These are phyloP conservation scores for Juncus inflexus DNA, from an alignment of 176 grass and related monocot species.

Conservation along the genomic window DNA sequence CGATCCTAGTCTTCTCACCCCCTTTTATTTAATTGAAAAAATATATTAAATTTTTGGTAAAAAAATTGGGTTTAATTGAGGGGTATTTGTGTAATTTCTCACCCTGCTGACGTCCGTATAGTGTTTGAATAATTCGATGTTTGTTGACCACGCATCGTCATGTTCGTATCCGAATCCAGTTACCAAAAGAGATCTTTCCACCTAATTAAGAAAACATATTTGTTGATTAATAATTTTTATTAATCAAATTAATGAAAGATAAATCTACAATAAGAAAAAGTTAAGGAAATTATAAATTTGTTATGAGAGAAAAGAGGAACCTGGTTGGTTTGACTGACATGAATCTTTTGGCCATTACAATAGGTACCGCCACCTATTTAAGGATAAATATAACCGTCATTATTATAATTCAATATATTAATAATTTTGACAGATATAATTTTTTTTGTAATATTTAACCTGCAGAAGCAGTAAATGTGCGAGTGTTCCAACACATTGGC, in stretches of 20 bases:
- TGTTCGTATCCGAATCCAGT: conserved; percentile 98
- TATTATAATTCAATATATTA: no score
- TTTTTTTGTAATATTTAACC: conserved; percentile 35
- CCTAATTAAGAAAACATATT: conserved; percentile 28
- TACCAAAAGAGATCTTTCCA: conserved; percentile 95
- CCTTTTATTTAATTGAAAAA: conserved; percentile 31
- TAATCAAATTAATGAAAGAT: conserved; percentile 10
- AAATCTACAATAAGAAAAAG: neutral
- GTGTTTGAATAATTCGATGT: conserved; percentile 93
- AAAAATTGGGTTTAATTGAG: neutral
- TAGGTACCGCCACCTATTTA: conserved; percentile 71
- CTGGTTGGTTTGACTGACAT: conserved; percentile 86
- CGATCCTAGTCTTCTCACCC: conserved; percentile 88
- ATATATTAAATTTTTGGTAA: neutral
- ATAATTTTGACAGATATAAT: no score
- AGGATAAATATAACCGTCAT: no score
- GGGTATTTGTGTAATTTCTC: conserved; percentile 10
- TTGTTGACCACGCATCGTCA: conserved; percentile 92
- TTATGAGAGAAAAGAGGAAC: conserved; percentile 20
- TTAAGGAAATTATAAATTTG: neutral
- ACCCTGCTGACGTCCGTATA: conserved; percentile 98
- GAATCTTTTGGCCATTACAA: conserved; percentile 92
- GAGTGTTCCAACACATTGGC: conserved; percentile 92
- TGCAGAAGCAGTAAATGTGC: conserved; percentile 76
- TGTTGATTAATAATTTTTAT: neutral